Percentiles rank a stretch among this genome's conserved stretches.
Conservation (phyloP, 1,284 basidiomycete genomes). For the Fomes fomentarius region DNA sequence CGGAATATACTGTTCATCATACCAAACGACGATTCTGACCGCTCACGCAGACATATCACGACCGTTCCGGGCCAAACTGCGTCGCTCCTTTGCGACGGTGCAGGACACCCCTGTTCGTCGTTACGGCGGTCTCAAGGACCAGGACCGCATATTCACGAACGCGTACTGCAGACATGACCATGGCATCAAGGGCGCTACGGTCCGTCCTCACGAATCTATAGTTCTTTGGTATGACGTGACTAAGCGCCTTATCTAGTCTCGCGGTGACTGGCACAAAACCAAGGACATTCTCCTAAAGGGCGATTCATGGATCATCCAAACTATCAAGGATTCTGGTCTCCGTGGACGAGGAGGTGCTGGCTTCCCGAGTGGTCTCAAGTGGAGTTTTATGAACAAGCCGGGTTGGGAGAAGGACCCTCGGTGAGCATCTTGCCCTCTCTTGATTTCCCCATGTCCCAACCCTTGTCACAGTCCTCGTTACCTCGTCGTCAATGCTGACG, state of each 20-base stretch:
- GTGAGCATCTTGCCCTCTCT: constrained; percentile 40
- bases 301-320: constrained; percentile 97
- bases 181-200: constrained; percentile 87
- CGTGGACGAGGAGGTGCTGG: constrained; percentile 97
- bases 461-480: constrained; percentile 75
- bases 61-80: constrained; percentile 42
- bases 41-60: constrained; percentile 38
- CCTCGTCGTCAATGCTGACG: constrained; percentile 97
- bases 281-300: constrained; percentile 96
- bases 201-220: constrained; percentile 35
- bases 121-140: constrained; percentile 92
- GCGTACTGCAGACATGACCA: constrained; percentile 85
- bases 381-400: constrained; percentile 99
- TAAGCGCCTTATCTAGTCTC: constrained; percentile 53
- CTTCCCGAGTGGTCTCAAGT: constrained; percentile 97
- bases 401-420: constrained; percentile 95
- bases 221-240: constrained; percentile 4
- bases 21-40: neutral
- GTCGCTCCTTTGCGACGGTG: constrained; percentile 73
- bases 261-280: constrained; percentile 98
- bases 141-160: constrained; percentile 94
- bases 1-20: no score
- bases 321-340: constrained; percentile 94
- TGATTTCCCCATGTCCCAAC: neutral
- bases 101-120: constrained; percentile 81